These are phyloP conservation scores for Funneliformis geosporum DNA, from an alignment of 192 early-diverging fungal species.

Conservation along the genomic window DNA sequence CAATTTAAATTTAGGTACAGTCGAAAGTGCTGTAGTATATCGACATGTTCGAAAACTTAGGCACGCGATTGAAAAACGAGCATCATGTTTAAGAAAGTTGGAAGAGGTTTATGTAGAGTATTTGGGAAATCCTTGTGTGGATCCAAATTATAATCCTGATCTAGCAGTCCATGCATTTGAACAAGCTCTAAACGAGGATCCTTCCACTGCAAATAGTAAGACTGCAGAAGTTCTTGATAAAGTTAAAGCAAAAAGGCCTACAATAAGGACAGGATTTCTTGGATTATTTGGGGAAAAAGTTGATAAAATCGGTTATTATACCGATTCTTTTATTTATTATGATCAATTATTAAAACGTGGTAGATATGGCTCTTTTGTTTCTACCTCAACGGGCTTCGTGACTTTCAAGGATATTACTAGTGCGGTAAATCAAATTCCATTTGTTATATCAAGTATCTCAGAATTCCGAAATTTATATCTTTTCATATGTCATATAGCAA, in stretches of 20 bases:
- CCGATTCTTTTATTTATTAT: slow-evolving; percentile 52
- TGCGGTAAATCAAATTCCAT: slow-evolving; percentile 47
- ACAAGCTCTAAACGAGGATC: slow-evolving; percentile 10
- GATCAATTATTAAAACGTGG: slow-evolving; percentile 56
- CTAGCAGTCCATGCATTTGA: slow-evolving; percentile 45
- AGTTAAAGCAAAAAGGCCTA: slow-evolving; percentile 38
- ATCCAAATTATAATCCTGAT: slow-evolving; percentile 64
- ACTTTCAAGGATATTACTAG: slow-evolving; percentile 73
- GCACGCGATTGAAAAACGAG: slow-evolving; percentile 56
- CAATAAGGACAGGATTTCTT: slow-evolving; percentile 45
- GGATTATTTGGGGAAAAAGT: slow-evolving; percentile 58
- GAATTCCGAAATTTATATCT: slow-evolving; percentile 9
- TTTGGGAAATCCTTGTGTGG: slow-evolving; percentile 70
- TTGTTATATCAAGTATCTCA: neutral
- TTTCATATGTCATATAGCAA: slow-evolving; percentile 41
- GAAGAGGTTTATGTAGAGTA: slow-evolving; percentile 59
- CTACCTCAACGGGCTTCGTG: slow-evolving; percentile 73
- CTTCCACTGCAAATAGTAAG: neutral
- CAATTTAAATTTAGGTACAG: slow-evolving; percentile 55
- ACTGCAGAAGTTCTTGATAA: slow-evolving; percentile 9
- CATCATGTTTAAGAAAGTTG: slow-evolving; percentile 52
- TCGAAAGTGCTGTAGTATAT: slow-evolving; percentile 66
- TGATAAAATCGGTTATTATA: slow-evolving; percentile 69
- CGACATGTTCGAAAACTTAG: slow-evolving; percentile 59
- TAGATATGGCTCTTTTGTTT: slow-evolving; percentile 44